Conservation (phyloP, 139 green algal species). For the Tetradesmus lagerheimii region DNA sequence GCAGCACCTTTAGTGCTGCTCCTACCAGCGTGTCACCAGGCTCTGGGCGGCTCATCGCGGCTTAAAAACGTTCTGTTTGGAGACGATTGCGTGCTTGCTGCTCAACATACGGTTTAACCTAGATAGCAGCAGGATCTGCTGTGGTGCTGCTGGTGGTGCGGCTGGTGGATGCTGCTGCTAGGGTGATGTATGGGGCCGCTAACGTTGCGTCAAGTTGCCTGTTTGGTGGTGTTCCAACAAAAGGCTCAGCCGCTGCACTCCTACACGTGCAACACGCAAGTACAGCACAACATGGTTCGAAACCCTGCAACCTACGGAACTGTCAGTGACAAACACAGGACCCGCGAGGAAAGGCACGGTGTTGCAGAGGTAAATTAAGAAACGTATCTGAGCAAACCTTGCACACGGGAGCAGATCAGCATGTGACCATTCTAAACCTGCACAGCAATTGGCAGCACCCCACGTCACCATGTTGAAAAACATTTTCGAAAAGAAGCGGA, state of each 20-base stretch:
- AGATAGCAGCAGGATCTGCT: background rate
- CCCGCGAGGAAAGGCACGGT: too few species aligned
- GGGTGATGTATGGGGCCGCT: too few species aligned
- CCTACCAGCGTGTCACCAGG: conserved; percentile 16
- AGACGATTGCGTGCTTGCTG: background rate
- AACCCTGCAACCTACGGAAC: background rate
- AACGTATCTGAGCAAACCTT: background rate
- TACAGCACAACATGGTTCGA: background rate
- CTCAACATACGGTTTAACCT: background rate
- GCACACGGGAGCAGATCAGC: background rate
- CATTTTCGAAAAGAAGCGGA: conserved; percentile 9
- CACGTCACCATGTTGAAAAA: conserved; percentile 7
- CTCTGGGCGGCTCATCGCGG: background rate
- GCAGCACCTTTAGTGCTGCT: conserved; percentile 42
- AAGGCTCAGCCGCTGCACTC: too few species aligned
- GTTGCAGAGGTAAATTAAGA: too few species aligned
- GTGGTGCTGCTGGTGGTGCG: background rate
- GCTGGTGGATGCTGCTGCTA: background rate
- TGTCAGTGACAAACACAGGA: background rate
- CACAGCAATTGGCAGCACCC: background rate
- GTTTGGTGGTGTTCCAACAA: too few species aligned
- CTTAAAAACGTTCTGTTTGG: background rate
- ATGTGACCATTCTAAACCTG: background rate
- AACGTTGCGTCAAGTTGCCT: too few species aligned
- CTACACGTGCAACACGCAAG: background rate